A percentile compares a stretch with the other conserved stretches of the same genome.
phyloP scores from a whole-genome alignment of 768 basidiomycete genomes.

The Tricholoma furcatifolium region DNA sequence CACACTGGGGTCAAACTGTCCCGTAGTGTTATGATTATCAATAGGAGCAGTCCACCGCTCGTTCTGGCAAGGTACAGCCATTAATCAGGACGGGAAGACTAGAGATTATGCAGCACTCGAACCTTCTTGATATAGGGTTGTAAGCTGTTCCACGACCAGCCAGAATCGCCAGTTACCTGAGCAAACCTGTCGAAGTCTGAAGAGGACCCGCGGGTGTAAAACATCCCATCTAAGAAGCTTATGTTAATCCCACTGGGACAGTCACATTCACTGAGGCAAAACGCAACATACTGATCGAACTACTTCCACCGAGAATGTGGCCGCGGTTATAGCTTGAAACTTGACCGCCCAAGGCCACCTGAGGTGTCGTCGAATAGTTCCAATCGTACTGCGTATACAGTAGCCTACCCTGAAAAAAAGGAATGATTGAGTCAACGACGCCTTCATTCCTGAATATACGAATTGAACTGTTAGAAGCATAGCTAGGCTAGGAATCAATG shows the following conservation, averaged over 20 bases:
- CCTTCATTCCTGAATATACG: neutral
- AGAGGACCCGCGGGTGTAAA: neutral
- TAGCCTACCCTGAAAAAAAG: neutral
- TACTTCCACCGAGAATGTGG: conserved; percentile 30
- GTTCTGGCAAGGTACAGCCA: conserved; percentile 22
- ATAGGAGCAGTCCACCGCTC: conserved; percentile 35
- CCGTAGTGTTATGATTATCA: conserved; percentile 35
- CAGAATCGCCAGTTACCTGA: neutral
- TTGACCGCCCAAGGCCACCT: neutral
- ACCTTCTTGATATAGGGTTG: neutral
- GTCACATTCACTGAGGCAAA: neutral
- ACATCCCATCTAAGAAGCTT: neutral
- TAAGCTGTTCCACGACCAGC: neutral
- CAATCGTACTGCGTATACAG: neutral
- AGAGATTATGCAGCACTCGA: neutral
- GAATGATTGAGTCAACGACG: neutral
- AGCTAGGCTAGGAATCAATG: neutral
- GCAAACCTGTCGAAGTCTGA: neutral
- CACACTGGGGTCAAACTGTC: conserved; percentile 34
- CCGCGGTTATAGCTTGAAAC: conserved; percentile 25
- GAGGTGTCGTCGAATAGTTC: neutral
- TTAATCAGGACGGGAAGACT: neutral
- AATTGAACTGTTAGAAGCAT: neutral
- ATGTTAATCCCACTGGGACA: neutral
- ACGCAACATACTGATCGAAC: conserved; percentile 26